A percentile compares a stretch with the other conserved stretches of the same genome.
Conservation (phyloP, 2,329 filamentous ascomycete species). For the Plenodomus tracheiphilus region DNA sequence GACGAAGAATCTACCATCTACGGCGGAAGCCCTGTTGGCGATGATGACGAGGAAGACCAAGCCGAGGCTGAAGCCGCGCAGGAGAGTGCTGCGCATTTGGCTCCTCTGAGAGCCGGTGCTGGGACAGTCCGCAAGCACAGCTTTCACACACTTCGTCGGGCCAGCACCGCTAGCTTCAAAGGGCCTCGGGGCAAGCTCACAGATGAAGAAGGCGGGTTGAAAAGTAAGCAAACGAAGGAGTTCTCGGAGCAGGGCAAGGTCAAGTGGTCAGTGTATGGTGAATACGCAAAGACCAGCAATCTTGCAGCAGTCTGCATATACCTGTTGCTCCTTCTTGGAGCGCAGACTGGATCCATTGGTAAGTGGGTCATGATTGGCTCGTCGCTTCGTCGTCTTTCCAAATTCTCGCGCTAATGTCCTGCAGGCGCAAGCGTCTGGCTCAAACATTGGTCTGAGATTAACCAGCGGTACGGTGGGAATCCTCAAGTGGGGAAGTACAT, state of each 20-base stretch:
- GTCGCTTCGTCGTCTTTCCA: conserved; percentile 21
- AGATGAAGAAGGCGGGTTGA: conserved; percentile 79
- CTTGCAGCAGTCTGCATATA: conserved; percentile 82
- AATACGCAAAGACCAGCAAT: conserved; percentile 96
- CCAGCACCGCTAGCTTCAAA: conserved; percentile 87
- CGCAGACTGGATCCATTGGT: conserved; percentile 82
- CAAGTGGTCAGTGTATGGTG: conserved; percentile 91
- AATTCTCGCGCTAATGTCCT: conserved; percentile 25
- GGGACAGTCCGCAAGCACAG: conserved; percentile 68
- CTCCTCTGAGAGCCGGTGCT: conserved; percentile 67
- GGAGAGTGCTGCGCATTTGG: conserved; percentile 71
- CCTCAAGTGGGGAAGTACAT: conserved; percentile 84
- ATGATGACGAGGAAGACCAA: conserved; percentile 54
- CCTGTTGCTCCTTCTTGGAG: conserved; percentile 71
- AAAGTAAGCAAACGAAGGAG: conserved; percentile 86
- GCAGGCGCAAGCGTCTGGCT: conserved; percentile 85
- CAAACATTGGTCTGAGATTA: conserved; percentile 86
- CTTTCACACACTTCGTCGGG: conserved; percentile 79
- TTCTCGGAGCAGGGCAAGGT: conserved; percentile 93
- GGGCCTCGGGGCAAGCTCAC: conserved; percentile 80
- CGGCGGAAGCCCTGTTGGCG: conserved; percentile 53
- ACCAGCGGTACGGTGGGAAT: conserved; percentile 70
- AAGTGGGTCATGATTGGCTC: conserved; percentile 41
- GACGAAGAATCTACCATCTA: conserved; percentile 69
- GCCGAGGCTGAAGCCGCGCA: conserved; percentile 64